A percentile compares a stretch with the other conserved stretches of the same genome.
phyloP scores from a whole-genome alignment of 2,329 filamentous ascomycete species.

The Talaromyces sp. region DNA sequence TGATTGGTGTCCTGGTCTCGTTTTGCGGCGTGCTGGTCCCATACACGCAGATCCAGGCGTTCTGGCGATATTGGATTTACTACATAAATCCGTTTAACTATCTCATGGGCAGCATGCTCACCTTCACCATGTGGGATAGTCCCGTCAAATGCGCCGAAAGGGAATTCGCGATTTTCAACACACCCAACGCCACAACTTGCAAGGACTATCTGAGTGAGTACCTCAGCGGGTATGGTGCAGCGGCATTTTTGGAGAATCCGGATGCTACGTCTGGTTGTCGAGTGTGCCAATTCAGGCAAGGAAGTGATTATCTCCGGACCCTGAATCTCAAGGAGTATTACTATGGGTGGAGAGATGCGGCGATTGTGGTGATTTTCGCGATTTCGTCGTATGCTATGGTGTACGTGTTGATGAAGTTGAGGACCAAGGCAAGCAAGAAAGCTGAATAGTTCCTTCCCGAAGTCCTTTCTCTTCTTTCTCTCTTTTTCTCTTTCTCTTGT shows the following conservation, averaged over 20 bases:
- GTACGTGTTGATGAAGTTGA: conserved; percentile 37
- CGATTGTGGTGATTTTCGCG: conserved; percentile 53
- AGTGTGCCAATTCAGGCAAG: conserved; percentile 57
- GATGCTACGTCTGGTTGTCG: conserved; percentile 51
- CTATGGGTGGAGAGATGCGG: conserved; percentile 64
- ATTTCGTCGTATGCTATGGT: conserved; percentile 51
- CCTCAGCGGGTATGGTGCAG: conserved; percentile 40
- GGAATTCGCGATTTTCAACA: conserved; percentile 48
- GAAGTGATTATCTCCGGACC: conserved; percentile 55
- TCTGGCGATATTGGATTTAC: conserved; percentile 65
- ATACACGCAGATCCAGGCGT: conserved; percentile 56
- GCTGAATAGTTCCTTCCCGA: conserved; percentile 23
- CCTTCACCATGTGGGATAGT: conserved; percentile 47
- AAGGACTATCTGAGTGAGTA: conserved; percentile 53
- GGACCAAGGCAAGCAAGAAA: conserved; percentile 36
- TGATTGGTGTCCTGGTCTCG: conserved; percentile 64
- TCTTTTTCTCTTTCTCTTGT: background rate
- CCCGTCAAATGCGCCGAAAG: conserved; percentile 44
- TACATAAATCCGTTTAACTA: conserved; percentile 60
- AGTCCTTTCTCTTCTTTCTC: no score
- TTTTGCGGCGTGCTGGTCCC: conserved; percentile 69
- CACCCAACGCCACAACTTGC: conserved; percentile 48
- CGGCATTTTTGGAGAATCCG: conserved; percentile 55
- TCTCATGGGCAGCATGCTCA: conserved; percentile 53
- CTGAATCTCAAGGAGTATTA: conserved; percentile 58